Base-by-base conservation (phyloP, 495 filamentous ascomycete species). In the Penicillium mononematosum region DNA sequence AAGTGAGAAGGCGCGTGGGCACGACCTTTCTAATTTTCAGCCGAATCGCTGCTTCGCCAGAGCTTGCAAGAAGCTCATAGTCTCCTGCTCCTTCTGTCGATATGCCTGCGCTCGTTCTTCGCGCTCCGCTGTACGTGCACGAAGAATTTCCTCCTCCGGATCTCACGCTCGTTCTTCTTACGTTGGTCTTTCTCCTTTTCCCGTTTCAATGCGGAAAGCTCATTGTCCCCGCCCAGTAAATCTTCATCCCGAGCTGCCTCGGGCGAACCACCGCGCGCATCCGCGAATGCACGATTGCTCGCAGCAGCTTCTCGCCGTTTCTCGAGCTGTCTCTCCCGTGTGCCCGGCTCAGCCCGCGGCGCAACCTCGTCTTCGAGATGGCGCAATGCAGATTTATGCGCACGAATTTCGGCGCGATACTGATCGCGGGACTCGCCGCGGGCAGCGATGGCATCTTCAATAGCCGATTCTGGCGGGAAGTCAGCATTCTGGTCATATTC, bases 311-410 rank as follows among this genome's bases (percentile, higher is more conserved):
- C 85, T 11, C 74, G 75, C 46, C 85, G 86, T 78, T 96, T 96
- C 77, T 98, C 93, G 5, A 98, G 78, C 53, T 84, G 83, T 9
- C 93, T 84, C 70, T 96, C 94, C 25, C 86, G 84, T 3, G 90
- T 92, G 1, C 93, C 92, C 0, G 93, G 73, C 47, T 93, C 91
- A 0, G 93, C 90, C 14, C 91, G 88, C 4, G 94, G 93, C 0
- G 78, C 81, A 11, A 96, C 73, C 55, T 97, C 93, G 10, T 96
- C 92, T 66, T 76, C 58, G 38, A 78, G 55, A 7, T 72, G 66
- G 19, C 68, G 68, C 29, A 70, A 16, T 47, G 68, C 66, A 4
- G 67, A 50, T 32, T 67, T 68, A 43, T 78, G 76, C 6, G 74
- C 67, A 49, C 63, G 66, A 0, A 72, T 27, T 34, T 95, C 88